phyloP scores from a whole-genome alignment of 805 yeast species.

The Yamadazyma nakazawae region DNA sequence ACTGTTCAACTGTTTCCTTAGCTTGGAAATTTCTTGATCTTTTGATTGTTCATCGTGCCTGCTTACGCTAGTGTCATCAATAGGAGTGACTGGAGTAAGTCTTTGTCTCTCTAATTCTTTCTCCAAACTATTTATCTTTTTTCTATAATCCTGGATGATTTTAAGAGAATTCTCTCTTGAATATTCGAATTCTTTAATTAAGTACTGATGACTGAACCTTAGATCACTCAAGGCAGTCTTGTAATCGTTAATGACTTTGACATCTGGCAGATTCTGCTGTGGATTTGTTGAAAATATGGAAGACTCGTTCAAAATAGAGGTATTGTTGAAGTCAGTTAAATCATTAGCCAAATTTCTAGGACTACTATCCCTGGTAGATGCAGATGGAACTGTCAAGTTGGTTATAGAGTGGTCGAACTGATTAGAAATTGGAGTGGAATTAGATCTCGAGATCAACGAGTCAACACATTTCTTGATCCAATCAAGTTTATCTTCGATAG shows the following conservation, averaged over 20 bases:
- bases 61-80: slow-evolving; percentile 18
- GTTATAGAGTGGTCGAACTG: slow-evolving; percentile 6
- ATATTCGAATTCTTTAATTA: slow-evolving; percentile 64
- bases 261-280: slow-evolving; percentile 8
- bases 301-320: slow-evolving; percentile 25
- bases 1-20: slow-evolving; percentile 44
- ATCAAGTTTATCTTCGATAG: slow-evolving; percentile 22
- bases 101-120: slow-evolving; percentile 34
- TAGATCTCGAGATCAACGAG: slow-evolving; percentile 19
- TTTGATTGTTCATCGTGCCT: slow-evolving; percentile 15
- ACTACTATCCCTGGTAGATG: slow-evolving; percentile 14
- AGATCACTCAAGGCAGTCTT: slow-evolving; percentile 65
- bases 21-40: slow-evolving; percentile 40
- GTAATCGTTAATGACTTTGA: slow-evolving; percentile 24
- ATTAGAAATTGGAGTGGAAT: background rate
- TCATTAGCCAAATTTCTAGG: slow-evolving; percentile 9
- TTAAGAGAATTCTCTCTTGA: slow-evolving; percentile 56
- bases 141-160: slow-evolving; percentile 51
- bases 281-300: slow-evolving; percentile 27
- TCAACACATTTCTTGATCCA: slow-evolving; percentile 44
- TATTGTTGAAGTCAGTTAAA: slow-evolving; percentile 12
- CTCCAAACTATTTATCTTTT: slow-evolving; percentile 49
- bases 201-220: slow-evolving; percentile 66
- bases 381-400: slow-evolving; percentile 11
- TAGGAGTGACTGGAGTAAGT: background rate